Evolutionary conservation across 352 stramenopile genomes (phyloP), one percentile per base, ranked within the genome.

Genomic region (Phytophthora macrochlamydospora): DNA sequence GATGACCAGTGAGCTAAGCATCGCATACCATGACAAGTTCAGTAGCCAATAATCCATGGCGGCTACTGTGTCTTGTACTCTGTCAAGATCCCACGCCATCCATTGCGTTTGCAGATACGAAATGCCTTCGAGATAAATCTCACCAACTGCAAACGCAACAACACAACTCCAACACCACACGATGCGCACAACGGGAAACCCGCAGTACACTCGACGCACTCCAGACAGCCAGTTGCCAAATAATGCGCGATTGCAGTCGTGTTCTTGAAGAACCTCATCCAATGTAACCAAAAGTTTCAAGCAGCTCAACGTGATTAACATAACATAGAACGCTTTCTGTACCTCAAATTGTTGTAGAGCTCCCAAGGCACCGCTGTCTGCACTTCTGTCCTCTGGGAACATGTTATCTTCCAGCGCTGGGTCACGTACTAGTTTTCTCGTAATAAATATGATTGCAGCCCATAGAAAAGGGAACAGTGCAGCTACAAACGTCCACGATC

Each of bases 401-500:
- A 75, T 2, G n/a, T 38, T 30, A 4, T 49, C 44, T 24, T 61
- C 42, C 30, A 68, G 4, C 13, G 28, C 18, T n/a, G 49, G 61
- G 9, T 29, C 37, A 6, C n/a, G 51, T 8, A 18, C 62, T 51
- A 51, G 51, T 18, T 44, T 70, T 56, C 28, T 66, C 42, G 13
- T 50, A 68, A 59, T 0, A 24, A 49, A 73, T 24, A 69, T 54
- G 42, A 65, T 24, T 29, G 43, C 40, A 18, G 56, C 62, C 79
- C 79, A 90, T 4, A 70, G 9, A 5, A 83, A 65, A 3, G 79
- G 79, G 18, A 71, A 81, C 14, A 57, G 32, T 51, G 71, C 42
- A n/a, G 51, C 58, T 48, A 86, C 29, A 31, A 91, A 80, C 31
- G 82, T 88, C 78, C 78, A 89, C 0, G 82, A 91, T 18, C 82